Conservation (phyloP, 345 rosid genomes). For the Trapa incisa region DNA sequence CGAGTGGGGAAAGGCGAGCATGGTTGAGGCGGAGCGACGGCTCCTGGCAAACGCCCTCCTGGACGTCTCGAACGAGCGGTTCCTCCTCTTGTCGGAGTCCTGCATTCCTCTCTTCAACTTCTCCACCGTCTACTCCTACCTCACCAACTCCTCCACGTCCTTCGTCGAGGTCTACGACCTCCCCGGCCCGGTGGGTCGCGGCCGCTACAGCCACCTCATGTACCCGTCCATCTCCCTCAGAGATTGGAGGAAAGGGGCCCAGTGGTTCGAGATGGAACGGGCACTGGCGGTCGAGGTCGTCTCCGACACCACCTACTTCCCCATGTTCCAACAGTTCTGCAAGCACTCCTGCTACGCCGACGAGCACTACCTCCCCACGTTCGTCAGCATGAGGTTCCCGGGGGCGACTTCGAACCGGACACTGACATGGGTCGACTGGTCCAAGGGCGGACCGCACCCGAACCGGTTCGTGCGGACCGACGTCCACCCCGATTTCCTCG, state of each 20-base stretch:
- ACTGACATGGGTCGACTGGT: slow-evolving; percentile 40
- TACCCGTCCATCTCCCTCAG: slow-evolving; percentile 15
- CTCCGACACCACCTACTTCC: slow-evolving; percentile 24
- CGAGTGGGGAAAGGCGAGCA: slow-evolving; percentile 30
- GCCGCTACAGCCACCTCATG: slow-evolving; percentile 23
- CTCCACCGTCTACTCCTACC: slow-evolving; percentile 28
- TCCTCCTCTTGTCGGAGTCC: slow-evolving; percentile 31
- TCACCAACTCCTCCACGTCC: slow-evolving; percentile 21
- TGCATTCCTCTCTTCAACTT: slow-evolving; percentile 43
- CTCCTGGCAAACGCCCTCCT: slow-evolving; percentile 39
- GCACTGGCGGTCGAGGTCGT: slow-evolving; percentile 26
- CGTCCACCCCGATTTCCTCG: slow-evolving; percentile 27
- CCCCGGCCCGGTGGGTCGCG: slow-evolving; percentile 20
- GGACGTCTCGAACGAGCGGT: slow-evolving; percentile 32
- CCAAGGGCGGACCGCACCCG: slow-evolving; percentile 35
- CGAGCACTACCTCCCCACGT: slow-evolving; percentile 37
- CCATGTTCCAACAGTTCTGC: slow-evolving; percentile 25
- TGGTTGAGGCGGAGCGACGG: slow-evolving; percentile 39
- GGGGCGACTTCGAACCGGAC: slow-evolving; percentile 24
- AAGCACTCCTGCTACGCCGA: slow-evolving; percentile 25
- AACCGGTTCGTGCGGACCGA: slow-evolving; percentile 16
- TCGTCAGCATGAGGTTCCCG: slow-evolving; percentile 15
- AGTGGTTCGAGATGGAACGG: slow-evolving; percentile 42
- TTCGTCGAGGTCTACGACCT: slow-evolving; percentile 25
- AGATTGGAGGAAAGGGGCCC: slow-evolving; percentile 38